Base-by-base conservation (phyloP, 805 yeast genomes). In the Pichia pseudocactophila region DNA sequence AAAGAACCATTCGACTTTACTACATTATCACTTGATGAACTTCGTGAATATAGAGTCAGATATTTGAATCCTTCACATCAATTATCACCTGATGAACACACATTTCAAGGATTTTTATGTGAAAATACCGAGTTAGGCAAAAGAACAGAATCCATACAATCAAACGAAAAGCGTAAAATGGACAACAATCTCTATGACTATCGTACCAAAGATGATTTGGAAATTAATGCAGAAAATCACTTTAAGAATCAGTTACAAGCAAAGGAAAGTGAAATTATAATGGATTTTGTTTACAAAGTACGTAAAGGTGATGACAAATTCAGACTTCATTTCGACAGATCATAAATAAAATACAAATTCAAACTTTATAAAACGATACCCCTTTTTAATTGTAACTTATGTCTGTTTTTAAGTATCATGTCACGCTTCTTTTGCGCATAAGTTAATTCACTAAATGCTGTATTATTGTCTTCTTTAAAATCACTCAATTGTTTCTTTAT, bases 281-380 rank as follows among this genome's bases (percentile, higher is more conserved):
- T 96, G 30, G 88, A 84, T 54, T 92, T 90, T 58, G 69, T 92
- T 42, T 92, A 90, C 64, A 80, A 84, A 53, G 88, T 86, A 41
- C 78, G 78, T 55, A 81, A 86, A 55, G 85, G 84, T 53, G 58
- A 58, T 39, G 57, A 61, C 37, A 56, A 56, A 39, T 61, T 60
- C 63, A 55, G 60, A 20, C 68, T 73, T 50, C 68, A 66, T 46
- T 62, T 62, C 33, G 63, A 59, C 41, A 55, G 53, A 39, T 45
- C 34, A 28, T 37, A 22, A 34, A 5, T 22, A 6, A 13, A 7
- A 7, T n/a, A 35, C 6, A 35, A 6, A 22, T 3, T 8, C 15
- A 25, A 25, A 31, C 9, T 31, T 31, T 31, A 15, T 31, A 31
- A 13, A 31, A 31, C 34, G 26, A 20, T 41, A 13, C 56, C 59